Evolutionary conservation across 2,329 filamentous ascomycete species (phyloP), one percentile per base, ranked within the genome.

Genomic region (Cercospora berteroae): DNA sequence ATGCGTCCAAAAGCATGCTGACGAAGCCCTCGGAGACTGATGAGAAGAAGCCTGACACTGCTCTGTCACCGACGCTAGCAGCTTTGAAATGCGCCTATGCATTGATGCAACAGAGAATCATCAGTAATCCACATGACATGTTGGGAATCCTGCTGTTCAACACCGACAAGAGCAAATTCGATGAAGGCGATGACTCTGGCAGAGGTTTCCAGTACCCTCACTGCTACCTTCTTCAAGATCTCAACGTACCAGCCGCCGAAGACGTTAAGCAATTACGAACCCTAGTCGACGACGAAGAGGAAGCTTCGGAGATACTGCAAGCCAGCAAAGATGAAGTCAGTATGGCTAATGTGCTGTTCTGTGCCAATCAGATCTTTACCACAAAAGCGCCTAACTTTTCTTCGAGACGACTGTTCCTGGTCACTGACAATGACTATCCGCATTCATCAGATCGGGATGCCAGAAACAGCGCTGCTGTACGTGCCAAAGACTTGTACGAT

Each of bases 71-170:
- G 4, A 85, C 93, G 0, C 85, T 90, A 62, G 94, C 94, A 16
- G 94, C 95, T 4, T 81, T 99, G 60, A 97, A 97, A 84, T 97
- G 93, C 74, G 95, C 94, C 66, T 96, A 96, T 76, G 88, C 93
- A 76, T 84, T 99, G 63, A 97, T 99, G 92, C 93, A 98, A 81
- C 94, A 98, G 81, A 92, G 95, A 74, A 98, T 99, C 79, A 98
- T 99, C 74, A 94, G 94, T 3, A 94, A 94, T 69, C 95, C 95
- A 1, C 94, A 90, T 76, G 95, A 99, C 69, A 96, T 97, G 92
- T 97, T 99, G 87, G 94, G 94, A 1, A 90, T 99, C 27, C 79
- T 99, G 42, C 84, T 99, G 0, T 99, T 96, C 77, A 94, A 94
- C 8, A 99, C 95, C 0, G 85, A 96, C 75, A 87, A 92, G 79